Evolutionary conservation across 768 basidiomycete species (phyloP), one percentile per base, ranked within the genome.

Genomic region (Rhodotorula sphaerocarpa): DNA sequence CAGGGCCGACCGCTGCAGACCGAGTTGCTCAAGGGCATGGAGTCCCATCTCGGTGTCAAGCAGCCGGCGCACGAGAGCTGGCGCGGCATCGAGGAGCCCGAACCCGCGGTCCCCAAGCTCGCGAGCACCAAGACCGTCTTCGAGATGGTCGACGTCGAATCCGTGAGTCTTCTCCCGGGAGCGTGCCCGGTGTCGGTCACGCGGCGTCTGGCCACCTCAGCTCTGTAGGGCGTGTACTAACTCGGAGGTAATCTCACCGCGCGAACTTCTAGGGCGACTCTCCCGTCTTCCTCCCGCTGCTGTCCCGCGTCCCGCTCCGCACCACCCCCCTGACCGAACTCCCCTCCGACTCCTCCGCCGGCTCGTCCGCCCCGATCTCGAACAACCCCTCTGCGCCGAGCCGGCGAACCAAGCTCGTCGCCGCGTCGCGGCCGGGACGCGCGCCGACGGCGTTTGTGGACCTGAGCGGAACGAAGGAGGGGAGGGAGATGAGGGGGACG

Each of bases 11-110:
- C 77, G 5, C 71, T 91, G 7, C 90, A 95, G 77, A 86, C 83
- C 0, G 87, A 88, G 14, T 90, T 92, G 75, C 80, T 79, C 11
- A 72, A 74, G 47, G 88, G 86, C 23, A 95, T 95, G 90, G 90
- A 95, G 70, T 76, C 76, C 44, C 74, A 88, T 7, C 78, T 95
- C 33, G 85, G 82, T 43, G 82, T 86, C 25, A 42, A 50, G 46
- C 58, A 57, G 50, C 59, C 59, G 16, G 23, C 39, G 25, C 16
- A 44, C 43, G 67, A 68, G 25, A 39, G 58, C 31, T 68, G 67
- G 67, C 45, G 53, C 1, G 67, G 67, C 3, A 30, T 55, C 48
- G 67, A 68, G 44, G 7, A n/a, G 14, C 47, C 67, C 15, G 67
- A 68, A 6, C 57, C 66, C 3, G 28, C 42, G 1, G 23, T 53